Percentiles rank a stretch among this genome's conserved stretches.
Evolutionary conservation across 2,329 filamentous ascomycete genomes (phyloP).

Genomic region (Botrytis aclada): DNA sequence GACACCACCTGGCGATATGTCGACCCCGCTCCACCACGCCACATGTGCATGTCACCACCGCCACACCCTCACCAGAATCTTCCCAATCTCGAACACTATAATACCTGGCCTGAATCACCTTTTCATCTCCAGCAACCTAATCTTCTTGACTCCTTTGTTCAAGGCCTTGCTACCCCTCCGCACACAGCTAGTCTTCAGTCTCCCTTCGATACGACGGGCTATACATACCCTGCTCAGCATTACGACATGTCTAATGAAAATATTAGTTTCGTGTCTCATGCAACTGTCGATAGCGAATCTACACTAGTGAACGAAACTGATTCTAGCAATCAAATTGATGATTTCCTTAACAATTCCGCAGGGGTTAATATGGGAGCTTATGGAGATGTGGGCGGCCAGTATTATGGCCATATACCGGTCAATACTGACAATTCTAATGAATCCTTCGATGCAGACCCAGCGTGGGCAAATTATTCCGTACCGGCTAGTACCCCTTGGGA

Average conservation of each 20-base stretch:
- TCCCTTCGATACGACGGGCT: conserved; percentile 26
- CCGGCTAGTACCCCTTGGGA: background rate
- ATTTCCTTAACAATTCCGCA: background rate
- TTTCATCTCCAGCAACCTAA: conserved; percentile 32
- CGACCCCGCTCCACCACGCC: conserved; percentile 28
- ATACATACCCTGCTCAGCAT: conserved; percentile 21
- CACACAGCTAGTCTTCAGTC: conserved; percentile 50
- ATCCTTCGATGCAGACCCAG: conserved; percentile 8
- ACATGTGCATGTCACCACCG: conserved; percentile 35
- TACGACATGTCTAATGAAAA: conserved; percentile 32
- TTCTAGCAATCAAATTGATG: conserved; percentile 3
- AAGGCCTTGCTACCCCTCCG: conserved; percentile 55
- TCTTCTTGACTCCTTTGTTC: conserved; percentile 50
- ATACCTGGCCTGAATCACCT: conserved; percentile 45
- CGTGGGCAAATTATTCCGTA: conserved; percentile 5
- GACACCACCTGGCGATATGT: conserved; percentile 61
- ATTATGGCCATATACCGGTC: conserved; percentile 2
- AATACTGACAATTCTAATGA: background rate
- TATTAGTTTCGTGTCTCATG: conserved; percentile 41
- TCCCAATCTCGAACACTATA: conserved; percentile 55
- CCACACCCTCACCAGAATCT: conserved; percentile 41
- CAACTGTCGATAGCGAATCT: conserved; percentile 34
- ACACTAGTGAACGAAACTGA: conserved; percentile 7
- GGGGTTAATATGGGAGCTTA: conserved; percentile 1
- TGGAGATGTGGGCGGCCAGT: background rate